A percentile compares a stretch with the other conserved stretches of the same genome.
Evolutionary conservation across 345 rosid species (phyloP).

Genomic region (Eutrema japonicum): DNA sequence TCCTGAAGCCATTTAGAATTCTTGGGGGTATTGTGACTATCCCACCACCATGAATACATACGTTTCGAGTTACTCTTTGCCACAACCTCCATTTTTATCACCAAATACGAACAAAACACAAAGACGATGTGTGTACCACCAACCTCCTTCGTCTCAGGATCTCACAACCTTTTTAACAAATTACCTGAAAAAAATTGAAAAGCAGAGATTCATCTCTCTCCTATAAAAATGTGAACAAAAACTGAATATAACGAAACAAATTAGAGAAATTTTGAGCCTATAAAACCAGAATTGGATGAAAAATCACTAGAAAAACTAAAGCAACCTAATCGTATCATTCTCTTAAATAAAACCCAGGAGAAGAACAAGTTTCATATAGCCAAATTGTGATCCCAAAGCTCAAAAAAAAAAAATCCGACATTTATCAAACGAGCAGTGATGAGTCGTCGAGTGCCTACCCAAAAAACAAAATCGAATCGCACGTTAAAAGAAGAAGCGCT

Average conservation of each 20-base stretch:
- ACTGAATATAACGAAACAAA: neutral
- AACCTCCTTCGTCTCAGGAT: slow-evolving; percentile 19
- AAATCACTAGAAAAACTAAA: neutral
- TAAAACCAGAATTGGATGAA: neutral
- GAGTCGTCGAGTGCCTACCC: slow-evolving; percentile 18
- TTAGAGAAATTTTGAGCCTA: neutral
- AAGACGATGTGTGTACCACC: neutral
- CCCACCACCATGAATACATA: slow-evolving; percentile 99
- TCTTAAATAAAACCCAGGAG: neutral
- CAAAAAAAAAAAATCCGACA: neutral
- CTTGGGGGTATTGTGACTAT: slow-evolving; percentile 93
- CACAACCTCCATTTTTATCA: slow-evolving; percentile 27
- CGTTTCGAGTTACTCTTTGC: slow-evolving; percentile 57
- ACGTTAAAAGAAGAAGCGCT: neutral
- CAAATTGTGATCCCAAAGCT: neutral
- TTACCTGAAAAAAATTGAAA: slow-evolving; percentile 13
- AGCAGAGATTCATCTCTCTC: neutral
- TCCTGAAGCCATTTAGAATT: slow-evolving; percentile 97
- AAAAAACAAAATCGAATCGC: neutral
- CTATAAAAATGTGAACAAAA: neutral
- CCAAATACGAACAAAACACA: slow-evolving; percentile 13
- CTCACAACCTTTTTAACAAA: slow-evolving; percentile 16
- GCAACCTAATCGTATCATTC: neutral
- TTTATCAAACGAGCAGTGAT: slow-evolving; percentile 12
- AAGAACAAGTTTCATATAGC: neutral